A percentile compares a stretch with the other conserved stretches of the same genome.
phyloP scores from a whole-genome alignment of 345 rosid species.

The Euclidium syriacum region DNA sequence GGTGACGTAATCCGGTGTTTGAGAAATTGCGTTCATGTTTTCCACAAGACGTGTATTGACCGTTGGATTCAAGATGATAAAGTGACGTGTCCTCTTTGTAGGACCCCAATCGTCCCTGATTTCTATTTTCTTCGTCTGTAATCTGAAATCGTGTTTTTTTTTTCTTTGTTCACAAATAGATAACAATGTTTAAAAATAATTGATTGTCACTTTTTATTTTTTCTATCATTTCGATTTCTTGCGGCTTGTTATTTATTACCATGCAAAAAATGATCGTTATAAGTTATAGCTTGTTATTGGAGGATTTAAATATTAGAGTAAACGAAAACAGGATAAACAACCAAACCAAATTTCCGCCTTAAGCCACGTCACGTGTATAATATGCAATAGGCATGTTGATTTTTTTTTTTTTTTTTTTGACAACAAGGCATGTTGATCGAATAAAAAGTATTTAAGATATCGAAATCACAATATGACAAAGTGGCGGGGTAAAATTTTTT shows the following conservation, averaged over 20 bases:
- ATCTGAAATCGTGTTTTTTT: background rate
- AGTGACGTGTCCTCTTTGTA: conserved; percentile 79
- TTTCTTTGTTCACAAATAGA: background rate
- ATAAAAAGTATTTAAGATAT: no score
- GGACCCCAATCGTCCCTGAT: conserved; percentile 68
- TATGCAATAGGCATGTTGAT: no score
- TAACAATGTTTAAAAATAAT: background rate
- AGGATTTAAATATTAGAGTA: no score
- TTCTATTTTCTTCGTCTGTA: conserved; percentile 23
- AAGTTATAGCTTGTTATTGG: background rate
- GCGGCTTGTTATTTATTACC: background rate
- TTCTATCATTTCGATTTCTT: background rate
- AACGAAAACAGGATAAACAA: background rate
- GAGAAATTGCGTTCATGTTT: conserved; percentile 72
- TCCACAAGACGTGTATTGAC: conserved; percentile 73
- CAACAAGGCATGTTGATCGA: no score
- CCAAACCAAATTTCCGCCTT: background rate
- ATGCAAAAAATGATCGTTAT: background rate
- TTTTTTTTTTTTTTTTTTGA: no score
- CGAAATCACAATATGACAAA: no score
- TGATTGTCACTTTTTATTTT: background rate
- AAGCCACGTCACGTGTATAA: no score
- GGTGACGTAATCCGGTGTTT: conserved; percentile 66
- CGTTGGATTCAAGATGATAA: conserved; percentile 82
- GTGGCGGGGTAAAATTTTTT: no score